A percentile compares a stretch with the other conserved stretches of the same genome.
These are phyloP conservation scores for Aschersonia sp. DNA, from an alignment of 2,329 filamentous ascomycete genomes.

Conservation along the genomic window DNA sequence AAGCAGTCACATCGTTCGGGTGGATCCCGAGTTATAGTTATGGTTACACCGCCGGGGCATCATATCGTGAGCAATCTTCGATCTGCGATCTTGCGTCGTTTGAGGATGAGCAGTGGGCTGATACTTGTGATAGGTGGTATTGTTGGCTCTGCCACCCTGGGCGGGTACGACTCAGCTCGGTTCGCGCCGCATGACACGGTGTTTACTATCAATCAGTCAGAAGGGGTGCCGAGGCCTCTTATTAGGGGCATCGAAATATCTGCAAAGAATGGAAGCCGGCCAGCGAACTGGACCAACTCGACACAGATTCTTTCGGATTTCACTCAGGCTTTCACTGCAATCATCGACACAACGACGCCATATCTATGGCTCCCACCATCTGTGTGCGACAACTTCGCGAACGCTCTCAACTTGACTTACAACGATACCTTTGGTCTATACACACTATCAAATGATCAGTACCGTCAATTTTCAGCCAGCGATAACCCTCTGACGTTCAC, in stretches of 20 bases:
- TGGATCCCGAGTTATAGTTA: conserved; percentile 59
- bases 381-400: conserved; percentile 50
- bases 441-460: conserved; percentile 43
- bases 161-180: conserved; percentile 53
- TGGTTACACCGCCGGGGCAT: conserved; percentile 62
- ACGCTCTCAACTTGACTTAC: conserved; percentile 48
- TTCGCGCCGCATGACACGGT: conserved; percentile 44
- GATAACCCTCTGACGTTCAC: conserved; percentile 34
- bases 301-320: conserved; percentile 25
- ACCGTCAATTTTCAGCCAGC: conserved; percentile 26
- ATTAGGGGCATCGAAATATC: conserved; percentile 41
- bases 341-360: conserved; percentile 50
- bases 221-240: conserved; percentile 42
- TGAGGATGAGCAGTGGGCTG: background rate
- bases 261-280: conserved; percentile 14
- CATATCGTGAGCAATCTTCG: conserved; percentile 42
- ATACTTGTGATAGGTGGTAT: conserved; percentile 14
- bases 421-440: conserved; percentile 51
- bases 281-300: conserved; percentile 23
- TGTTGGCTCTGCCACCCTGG: conserved; percentile 48
- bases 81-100: background rate
- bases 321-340: conserved; percentile 31
- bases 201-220: conserved; percentile 41
- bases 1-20: conserved; percentile 43
- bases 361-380: conserved; percentile 46